Evolutionary conservation across 1,284 basidiomycete genomes (phyloP).

Genomic region (Tilletia horrida): DNA sequence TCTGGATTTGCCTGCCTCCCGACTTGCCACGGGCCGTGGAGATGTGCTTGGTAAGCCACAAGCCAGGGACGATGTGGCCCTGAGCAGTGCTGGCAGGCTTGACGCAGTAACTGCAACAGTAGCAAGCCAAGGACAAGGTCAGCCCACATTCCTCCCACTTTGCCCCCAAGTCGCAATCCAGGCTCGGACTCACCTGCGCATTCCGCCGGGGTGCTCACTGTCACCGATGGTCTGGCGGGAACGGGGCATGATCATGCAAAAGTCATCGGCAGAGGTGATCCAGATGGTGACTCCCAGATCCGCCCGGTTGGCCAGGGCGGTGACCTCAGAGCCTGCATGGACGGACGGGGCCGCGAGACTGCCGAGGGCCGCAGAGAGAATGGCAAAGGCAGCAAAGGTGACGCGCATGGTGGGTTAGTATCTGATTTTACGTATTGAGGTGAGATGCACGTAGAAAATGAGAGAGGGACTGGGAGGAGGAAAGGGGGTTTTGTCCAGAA

Average conservation of each 20-base stretch:
- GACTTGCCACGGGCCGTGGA: slow-evolving; percentile 2
- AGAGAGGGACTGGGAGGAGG: too few species aligned
- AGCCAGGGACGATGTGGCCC: slow-evolving; percentile 1
- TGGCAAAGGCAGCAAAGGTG: background rate
- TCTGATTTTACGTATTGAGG: background rate
- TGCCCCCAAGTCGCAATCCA: slow-evolving; percentile 15
- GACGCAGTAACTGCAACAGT: background rate
- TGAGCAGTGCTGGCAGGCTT: background rate
- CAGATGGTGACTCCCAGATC: slow-evolving; percentile 23
- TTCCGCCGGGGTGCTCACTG: slow-evolving; percentile 25
- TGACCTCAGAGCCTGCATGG: background rate
- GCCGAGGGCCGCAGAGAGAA: background rate
- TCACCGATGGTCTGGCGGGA: slow-evolving; percentile 23
- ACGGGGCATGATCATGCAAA: slow-evolving; percentile 28
- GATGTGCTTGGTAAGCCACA: background rate
- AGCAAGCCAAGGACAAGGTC: background rate
- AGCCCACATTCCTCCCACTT: slow-evolving; percentile 5
- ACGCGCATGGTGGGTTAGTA: background rate
- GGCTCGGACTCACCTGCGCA: slow-evolving; percentile 23
- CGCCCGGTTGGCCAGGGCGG: slow-evolving; percentile 17
- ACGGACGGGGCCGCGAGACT: background rate
- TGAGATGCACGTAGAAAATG: background rate
- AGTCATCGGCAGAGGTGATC: slow-evolving; percentile 25
- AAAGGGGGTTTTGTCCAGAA: too few species aligned
- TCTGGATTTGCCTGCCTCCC: slow-evolving; percentile 22